Conservation (phyloP, 176 grass and related monocot species). For the Aegilops bicornis region DNA sequence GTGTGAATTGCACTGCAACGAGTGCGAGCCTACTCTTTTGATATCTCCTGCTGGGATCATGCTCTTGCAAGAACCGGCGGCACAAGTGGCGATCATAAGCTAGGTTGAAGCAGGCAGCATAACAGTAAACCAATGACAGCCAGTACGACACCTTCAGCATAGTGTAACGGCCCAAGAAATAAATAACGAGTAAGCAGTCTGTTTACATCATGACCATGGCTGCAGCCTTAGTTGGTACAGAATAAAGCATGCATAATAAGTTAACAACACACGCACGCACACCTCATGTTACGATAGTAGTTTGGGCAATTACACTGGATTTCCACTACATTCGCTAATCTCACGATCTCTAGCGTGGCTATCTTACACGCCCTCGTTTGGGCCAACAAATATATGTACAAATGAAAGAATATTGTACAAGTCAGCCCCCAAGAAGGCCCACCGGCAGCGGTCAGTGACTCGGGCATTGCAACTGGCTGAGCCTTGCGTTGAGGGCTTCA, state of each 20-base stretch:
- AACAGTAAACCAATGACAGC: neutral
- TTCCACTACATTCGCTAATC: constrained; percentile 30
- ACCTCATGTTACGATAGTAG: neutral
- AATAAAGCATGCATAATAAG: constrained; percentile 5
- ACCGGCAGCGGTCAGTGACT: constrained; percentile 34
- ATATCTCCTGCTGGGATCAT: no score
- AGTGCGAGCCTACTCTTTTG: no score
- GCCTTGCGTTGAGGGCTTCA: constrained; percentile 73
- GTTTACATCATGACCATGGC: constrained; percentile 28
- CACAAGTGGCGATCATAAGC: no score
- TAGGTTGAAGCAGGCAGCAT: neutral
- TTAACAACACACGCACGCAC: neutral
- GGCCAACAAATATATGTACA: constrained; percentile 57
- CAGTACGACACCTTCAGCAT: no score
- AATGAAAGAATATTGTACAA: constrained; percentile 71
- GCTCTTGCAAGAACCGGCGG: no score
- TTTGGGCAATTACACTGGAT: constrained; percentile 39
- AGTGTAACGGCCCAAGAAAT: constrained; percentile 1
- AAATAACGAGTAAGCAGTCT: constrained; percentile 1
- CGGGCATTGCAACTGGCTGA: constrained; percentile 46
- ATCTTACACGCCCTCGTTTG: constrained; percentile 47
- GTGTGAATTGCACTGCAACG: no score
- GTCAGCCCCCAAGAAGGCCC: neutral
- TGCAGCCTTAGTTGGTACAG: neutral
- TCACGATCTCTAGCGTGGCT: constrained; percentile 18